Conservation (phyloP, 345 rosid species). For the Euphorbia pulcherrima region DNA sequence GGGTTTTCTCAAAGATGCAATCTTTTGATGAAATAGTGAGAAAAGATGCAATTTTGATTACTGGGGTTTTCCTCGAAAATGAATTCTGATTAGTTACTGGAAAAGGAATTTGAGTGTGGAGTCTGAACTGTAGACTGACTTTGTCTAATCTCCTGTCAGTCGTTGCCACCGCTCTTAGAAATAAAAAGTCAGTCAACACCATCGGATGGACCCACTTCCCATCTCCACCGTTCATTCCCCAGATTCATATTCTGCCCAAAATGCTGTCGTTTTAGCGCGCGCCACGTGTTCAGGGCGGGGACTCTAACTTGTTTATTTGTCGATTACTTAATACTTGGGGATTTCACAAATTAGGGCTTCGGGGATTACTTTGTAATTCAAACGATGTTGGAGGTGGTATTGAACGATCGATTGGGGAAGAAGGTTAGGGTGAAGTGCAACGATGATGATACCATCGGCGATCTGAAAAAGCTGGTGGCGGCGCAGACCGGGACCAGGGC, state of each 20-base stretch:
- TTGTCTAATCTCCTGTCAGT: conserved; percentile 5
- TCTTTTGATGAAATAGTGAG: neutral
- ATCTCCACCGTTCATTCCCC: conserved; percentile 4
- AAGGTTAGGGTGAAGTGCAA: conserved; percentile 38
- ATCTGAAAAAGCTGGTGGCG: conserved; percentile 41
- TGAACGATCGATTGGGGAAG: conserved; percentile 38
- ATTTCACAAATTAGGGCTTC: neutral
- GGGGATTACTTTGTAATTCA: too few relatives aligned
- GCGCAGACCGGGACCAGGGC: conserved; percentile 43
- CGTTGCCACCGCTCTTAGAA: neutral
- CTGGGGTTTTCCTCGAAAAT: neutral
- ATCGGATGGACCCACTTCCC: neutral
- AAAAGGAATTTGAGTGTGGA: neutral
- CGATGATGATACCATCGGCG: conserved; percentile 36
- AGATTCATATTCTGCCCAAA: neutral
- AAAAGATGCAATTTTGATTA: neutral
- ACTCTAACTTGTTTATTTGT: neutral
- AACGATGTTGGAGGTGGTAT: conserved; percentile 38
- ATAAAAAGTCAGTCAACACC: neutral
- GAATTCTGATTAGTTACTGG: neutral
- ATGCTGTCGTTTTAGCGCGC: neutral
- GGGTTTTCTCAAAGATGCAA: neutral
- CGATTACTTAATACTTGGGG: neutral
- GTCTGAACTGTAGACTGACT: neutral
- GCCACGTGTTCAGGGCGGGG: neutral